Percentiles rank a stretch among this genome's conserved stretches.
phyloP scores from a whole-genome alignment of 345 rosid genomes.

The Syzygium jambos region DNA sequence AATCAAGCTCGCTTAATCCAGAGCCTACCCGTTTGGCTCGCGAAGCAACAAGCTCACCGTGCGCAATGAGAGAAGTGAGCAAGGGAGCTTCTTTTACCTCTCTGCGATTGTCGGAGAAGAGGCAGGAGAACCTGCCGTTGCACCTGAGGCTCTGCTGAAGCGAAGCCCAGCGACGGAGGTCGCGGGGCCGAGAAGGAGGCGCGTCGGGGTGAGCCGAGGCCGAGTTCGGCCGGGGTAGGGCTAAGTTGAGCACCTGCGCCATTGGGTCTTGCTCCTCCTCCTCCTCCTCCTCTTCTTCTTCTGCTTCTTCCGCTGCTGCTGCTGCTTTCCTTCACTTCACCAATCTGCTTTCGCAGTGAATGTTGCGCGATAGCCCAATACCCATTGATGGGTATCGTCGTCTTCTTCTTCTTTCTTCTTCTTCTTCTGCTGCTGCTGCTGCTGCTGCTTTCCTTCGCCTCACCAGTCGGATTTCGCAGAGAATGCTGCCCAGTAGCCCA shows the following conservation, averaged over 20 bases:
- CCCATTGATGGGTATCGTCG: background rate
- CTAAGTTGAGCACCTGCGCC: background rate
- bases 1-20: background rate
- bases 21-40: background rate
- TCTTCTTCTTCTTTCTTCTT: background rate
- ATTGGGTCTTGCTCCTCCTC: background rate
- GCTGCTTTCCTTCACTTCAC: background rate
- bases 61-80: background rate
- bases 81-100: conserved; percentile 28
- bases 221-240: background rate
- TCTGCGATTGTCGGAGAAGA: conserved; percentile 55
- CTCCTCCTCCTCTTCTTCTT: background rate
- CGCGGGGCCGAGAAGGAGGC: background rate
- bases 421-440: fast-evolving
- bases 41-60: background rate
- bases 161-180: conserved; percentile 20
- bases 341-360: background rate
- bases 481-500: background rate
- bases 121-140: conserved; percentile 55
- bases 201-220: background rate
- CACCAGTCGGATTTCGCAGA: fast-evolving
- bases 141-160: conserved; percentile 34
- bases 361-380: background rate
- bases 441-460: background rate
- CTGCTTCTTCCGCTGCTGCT: background rate